These are phyloP conservation scores for Trypanosoma mega DNA, from an alignment of 208 protist genomes.

Conservation along the genomic window DNA sequence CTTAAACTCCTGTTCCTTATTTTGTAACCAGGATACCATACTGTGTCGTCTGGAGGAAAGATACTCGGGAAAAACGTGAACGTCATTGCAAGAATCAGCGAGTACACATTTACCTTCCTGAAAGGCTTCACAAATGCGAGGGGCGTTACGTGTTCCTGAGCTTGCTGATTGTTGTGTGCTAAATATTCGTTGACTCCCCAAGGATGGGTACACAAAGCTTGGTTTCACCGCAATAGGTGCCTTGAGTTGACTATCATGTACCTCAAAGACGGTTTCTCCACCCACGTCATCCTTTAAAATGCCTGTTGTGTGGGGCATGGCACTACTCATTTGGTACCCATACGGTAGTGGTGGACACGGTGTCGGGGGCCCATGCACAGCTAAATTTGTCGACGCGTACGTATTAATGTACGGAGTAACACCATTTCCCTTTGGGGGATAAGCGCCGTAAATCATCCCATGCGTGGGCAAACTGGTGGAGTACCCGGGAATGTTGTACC, in stretches of 20 bases:
- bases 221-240: slow-evolving; percentile 47
- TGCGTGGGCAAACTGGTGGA: background rate
- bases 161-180: slow-evolving; percentile 31
- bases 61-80: slow-evolving; percentile 64
- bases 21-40: slow-evolving; percentile 57
- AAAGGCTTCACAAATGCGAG: slow-evolving; percentile 67
- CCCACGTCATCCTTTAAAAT: slow-evolving; percentile 24
- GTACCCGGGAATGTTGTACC: background rate
- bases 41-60: slow-evolving; percentile 42
- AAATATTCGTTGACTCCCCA: slow-evolving; percentile 63
- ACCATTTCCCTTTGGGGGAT: slow-evolving; percentile 4
- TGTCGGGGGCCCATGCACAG: background rate
- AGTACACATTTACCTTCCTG: slow-evolving; percentile 48
- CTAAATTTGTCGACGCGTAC: background rate
- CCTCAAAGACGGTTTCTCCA: slow-evolving; percentile 50
- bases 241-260: slow-evolving; percentile 75
- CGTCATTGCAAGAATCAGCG: slow-evolving; percentile 48
- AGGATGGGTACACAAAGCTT: slow-evolving; percentile 42
- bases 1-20: slow-evolving; percentile 62
- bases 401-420: background rate
- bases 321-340: background rate
- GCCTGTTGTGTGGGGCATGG: too few relatives aligned
- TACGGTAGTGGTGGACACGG: slow-evolving; percentile 1
- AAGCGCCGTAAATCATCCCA: slow-evolving; percentile 20
- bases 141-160: slow-evolving; percentile 32